These are phyloP conservation scores for Trypanosoma lewisi DNA, from an alignment of 208 protist genomes.

Conservation along the genomic window DNA sequence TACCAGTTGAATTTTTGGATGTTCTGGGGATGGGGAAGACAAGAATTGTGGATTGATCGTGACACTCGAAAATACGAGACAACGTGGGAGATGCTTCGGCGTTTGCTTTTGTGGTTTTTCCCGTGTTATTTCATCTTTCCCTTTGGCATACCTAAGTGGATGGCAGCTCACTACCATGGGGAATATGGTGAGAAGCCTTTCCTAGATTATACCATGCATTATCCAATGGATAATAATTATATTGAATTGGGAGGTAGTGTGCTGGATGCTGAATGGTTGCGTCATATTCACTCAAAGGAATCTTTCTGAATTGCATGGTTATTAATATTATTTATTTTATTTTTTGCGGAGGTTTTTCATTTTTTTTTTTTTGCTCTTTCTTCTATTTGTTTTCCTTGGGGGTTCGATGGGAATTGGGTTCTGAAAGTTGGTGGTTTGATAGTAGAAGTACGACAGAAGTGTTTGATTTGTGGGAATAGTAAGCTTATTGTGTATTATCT, in stretches of 20 bases:
- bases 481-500: no score
- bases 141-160: conserved; percentile 77
- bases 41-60: conserved; percentile 85
- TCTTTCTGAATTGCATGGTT: conserved; percentile 46
- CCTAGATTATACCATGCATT: conserved; percentile 74
- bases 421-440: no score
- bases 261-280: conserved; percentile 84
- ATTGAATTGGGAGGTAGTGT: conserved; percentile 81
- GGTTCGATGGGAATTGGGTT: no score
- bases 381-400: conserved; percentile 16
- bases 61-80: conserved; percentile 84
- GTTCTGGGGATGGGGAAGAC: conserved; percentile 83
- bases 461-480: no score
- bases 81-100: conserved; percentile 82
- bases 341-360: conserved; percentile 4
- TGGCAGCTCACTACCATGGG: conserved; percentile 71
- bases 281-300: conserved; percentile 88
- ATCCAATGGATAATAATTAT: conserved; percentile 84
- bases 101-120: conserved; percentile 85
- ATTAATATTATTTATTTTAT: conserved; percentile 17
- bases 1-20: conserved; percentile 89
- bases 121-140: conserved; percentile 88
- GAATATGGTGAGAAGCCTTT: conserved; percentile 89
- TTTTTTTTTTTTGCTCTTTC: conserved; percentile 13
- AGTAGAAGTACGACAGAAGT: no score